Evolutionary conservation across 352 stramenopile species (phyloP).

Genomic region (Pythium dissotocum): DNA sequence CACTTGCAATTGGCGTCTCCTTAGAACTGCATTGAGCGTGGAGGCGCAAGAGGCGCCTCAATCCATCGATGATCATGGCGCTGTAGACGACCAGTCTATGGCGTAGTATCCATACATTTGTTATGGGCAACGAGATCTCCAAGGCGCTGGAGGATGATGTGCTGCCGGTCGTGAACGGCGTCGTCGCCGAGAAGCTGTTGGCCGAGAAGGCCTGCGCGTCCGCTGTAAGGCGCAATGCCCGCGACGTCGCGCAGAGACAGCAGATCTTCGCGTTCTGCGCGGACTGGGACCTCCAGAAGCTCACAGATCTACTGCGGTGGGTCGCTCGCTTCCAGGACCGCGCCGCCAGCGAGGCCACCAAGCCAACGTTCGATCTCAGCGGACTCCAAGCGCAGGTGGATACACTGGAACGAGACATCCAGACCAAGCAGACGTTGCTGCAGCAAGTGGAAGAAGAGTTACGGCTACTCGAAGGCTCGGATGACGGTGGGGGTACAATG

Average conservation of each 20-base stretch:
- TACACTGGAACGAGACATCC: conserved; percentile 34
- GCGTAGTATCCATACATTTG: background rate
- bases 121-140: conserved; percentile 34
- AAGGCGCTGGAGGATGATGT: conserved; percentile 27
- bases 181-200: conserved; percentile 25
- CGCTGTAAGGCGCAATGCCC: conserved; percentile 32
- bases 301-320: conserved; percentile 62
- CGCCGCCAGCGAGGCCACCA: background rate
- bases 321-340: conserved; percentile 43
- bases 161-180: conserved; percentile 13
- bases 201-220: conserved; percentile 4
- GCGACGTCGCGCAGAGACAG: conserved; percentile 45
- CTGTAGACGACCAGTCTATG: background rate
- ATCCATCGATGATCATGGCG: background rate
- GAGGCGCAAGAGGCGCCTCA: no score
- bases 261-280: conserved; percentile 60
- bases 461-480: conserved; percentile 9
- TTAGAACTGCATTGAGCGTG: background rate
- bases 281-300: conserved; percentile 54
- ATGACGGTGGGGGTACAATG: background rate
- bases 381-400: conserved; percentile 37
- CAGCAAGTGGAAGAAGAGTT: conserved; percentile 44
- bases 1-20: background rate
- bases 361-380: conserved; percentile 24
- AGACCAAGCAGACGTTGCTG: conserved; percentile 38